Conservation (phyloP, 1,139 yeast species). For the Saccharomycopsis phalli region DNA sequence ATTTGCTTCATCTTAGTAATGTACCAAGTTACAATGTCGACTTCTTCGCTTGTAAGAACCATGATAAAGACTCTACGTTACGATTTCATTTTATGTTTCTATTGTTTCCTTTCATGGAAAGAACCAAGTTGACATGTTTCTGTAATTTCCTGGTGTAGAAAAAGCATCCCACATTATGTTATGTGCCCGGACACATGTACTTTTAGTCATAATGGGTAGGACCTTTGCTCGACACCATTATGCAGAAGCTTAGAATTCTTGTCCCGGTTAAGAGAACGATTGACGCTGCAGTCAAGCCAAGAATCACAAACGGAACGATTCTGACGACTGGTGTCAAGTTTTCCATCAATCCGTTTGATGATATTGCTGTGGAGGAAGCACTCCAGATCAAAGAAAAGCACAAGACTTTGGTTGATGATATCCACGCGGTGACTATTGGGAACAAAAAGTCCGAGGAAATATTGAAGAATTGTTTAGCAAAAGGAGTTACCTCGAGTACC, state of each 20-base stretch:
- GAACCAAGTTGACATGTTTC: not conserved
- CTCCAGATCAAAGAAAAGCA: conserved; percentile 62
- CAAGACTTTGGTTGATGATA: conserved; percentile 65
- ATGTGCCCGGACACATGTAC: too few relatives aligned
- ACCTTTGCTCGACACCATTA: too few relatives aligned
- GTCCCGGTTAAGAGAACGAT: conserved; percentile 95
- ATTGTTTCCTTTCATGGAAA: not conserved
- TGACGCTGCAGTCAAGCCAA: conserved; percentile 88
- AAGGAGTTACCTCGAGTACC: conserved; percentile 85
- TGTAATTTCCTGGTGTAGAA: too few relatives aligned
- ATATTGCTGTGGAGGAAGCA: conserved; percentile 93
- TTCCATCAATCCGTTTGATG: conserved; percentile 94
- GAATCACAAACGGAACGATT: conserved; percentile 78
- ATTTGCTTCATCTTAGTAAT: too few relatives aligned
- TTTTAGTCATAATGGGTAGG: too few relatives aligned
- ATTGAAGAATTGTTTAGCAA: conserved; percentile 82
- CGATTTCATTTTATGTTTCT: too few relatives aligned
- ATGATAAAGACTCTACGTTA: too few relatives aligned
- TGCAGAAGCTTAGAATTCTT: conserved; percentile 53
- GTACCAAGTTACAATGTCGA: too few relatives aligned
- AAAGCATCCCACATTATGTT: too few relatives aligned
- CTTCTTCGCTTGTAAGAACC: too few relatives aligned
- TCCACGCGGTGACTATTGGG: conserved; percentile 92
- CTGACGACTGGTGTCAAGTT: conserved; percentile 89
- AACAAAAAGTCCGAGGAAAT: conserved; percentile 82